Conservation (phyloP, 352 stramenopile species). For the Phytophthora colocasiae region DNA sequence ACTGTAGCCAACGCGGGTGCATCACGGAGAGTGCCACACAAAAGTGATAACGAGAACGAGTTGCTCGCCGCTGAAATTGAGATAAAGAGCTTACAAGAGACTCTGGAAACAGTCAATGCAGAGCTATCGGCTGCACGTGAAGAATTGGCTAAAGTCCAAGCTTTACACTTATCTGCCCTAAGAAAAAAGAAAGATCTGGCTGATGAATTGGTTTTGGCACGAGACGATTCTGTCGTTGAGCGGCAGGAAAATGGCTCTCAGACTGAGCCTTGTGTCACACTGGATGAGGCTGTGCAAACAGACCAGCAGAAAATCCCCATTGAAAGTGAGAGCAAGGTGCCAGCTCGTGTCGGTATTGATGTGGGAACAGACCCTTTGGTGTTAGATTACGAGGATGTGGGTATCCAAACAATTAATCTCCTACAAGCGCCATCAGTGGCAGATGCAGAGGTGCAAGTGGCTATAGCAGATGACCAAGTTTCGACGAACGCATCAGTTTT, state of each 20-base stretch:
- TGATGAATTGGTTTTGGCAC: constrained; percentile 40
- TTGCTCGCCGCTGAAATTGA: constrained; percentile 35
- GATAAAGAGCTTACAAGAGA: constrained; percentile 49
- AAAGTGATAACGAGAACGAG: constrained; percentile 17
- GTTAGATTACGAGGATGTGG: constrained; percentile 20
- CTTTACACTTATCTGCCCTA: constrained; percentile 42
- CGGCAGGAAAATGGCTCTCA: constrained; percentile 19
- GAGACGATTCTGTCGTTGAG: constrained; percentile 9
- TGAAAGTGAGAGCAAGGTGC: constrained; percentile 1
- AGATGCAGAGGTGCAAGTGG: constrained; percentile 19
- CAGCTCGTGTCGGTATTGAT: constrained; percentile 16
- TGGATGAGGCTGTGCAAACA: constrained; percentile 23
- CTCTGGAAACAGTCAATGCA: constrained; percentile 49
- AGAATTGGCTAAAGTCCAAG: constrained; percentile 59
- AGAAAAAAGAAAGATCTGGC: constrained; percentile 57
- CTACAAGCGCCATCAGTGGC: constrained; percentile 2
- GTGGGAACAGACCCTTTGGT: constrained; percentile 28
- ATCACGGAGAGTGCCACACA: not conserved
- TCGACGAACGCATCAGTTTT: not conserved
- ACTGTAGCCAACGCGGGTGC: constrained; percentile 1
- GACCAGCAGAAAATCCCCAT: constrained; percentile 3
- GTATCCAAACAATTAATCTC: constrained; percentile 26
- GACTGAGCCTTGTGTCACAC: constrained; percentile 9
- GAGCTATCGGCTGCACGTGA: constrained; percentile 47
- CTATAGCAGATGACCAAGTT: constrained; percentile 1